A percentile compares a stretch with the other conserved stretches of the same genome.
phyloP scores from a whole-genome alignment of 495 filamentous ascomycete species.

The Neurospora terricola region DNA sequence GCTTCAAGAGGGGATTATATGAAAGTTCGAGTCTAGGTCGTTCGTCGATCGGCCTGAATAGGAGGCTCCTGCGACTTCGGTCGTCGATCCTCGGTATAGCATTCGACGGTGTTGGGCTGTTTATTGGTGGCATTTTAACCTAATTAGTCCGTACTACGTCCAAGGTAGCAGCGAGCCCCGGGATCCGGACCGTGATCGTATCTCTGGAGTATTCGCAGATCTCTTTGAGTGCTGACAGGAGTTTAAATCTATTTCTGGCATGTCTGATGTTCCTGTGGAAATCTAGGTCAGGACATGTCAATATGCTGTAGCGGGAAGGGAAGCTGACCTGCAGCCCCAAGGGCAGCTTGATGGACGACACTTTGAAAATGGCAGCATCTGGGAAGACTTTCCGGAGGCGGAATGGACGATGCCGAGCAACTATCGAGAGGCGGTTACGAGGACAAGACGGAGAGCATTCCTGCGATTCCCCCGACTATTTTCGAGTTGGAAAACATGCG shows the following conservation, averaged over 20 bases:
- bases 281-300: background rate
- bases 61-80: background rate
- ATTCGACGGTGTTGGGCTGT: background rate
- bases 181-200: background rate
- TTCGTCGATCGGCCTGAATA: background rate
- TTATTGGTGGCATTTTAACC: background rate
- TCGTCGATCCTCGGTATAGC: background rate
- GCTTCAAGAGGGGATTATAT: background rate
- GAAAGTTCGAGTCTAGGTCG: background rate
- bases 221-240: background rate
- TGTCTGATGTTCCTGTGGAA: background rate
- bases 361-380: background rate
- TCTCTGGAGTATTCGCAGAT: background rate
- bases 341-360: background rate
- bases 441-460: background rate
- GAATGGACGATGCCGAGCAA: background rate
- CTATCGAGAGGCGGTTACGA: background rate
- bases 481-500: background rate
- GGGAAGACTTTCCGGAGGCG: background rate
- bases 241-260: background rate
- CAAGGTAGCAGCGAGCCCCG: background rate
- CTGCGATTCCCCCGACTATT: background rate
- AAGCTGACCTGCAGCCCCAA: background rate
- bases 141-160: background rate
- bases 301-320: background rate